These are phyloP conservation scores for Verticillium dahliae DNA, from an alignment of 2,329 filamentous ascomycete genomes.

Conservation along the genomic window DNA sequence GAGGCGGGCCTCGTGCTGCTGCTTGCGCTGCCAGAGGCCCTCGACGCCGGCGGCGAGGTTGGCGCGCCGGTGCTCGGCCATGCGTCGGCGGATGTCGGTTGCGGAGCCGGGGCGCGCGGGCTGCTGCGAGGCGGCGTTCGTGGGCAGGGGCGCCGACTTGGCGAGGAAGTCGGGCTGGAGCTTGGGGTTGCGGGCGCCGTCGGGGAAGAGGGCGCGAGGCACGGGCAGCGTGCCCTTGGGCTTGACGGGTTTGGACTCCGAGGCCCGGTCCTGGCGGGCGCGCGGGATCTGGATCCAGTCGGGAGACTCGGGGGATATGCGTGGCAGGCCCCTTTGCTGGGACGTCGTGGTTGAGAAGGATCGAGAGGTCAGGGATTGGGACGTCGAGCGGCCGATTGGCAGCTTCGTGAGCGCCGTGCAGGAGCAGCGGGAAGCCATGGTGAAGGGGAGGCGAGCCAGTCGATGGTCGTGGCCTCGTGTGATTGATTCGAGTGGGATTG, in stretches of 20 bases:
- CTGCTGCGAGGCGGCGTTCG: conserved; percentile 25
- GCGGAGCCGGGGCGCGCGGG: conserved; percentile 25
- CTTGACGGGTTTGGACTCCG: conserved; percentile 35
- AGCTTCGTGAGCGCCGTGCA: conserved; percentile 10
- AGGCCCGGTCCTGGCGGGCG: conserved; percentile 70
- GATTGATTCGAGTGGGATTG: not conserved
- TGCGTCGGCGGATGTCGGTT: conserved; percentile 60
- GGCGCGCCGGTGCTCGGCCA: conserved; percentile 65
- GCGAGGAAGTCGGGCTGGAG: conserved; percentile 53
- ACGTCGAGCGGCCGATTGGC: not conserved
- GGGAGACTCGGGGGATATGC: conserved; percentile 67
- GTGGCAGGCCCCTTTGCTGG: conserved; percentile 14
- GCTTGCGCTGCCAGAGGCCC: conserved; percentile 63
- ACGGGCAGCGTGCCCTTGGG: conserved; percentile 77
- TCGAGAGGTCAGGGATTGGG: conserved; percentile 12
- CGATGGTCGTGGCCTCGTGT: conserved; percentile 1
- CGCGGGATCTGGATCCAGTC: conserved; percentile 77
- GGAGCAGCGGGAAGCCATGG: conserved; percentile 11
- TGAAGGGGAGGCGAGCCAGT: conserved; percentile 1
- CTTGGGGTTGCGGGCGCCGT: conserved; percentile 52
- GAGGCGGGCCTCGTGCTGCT: conserved; percentile 28
- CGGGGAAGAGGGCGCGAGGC: conserved; percentile 72
- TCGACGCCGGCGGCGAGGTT: conserved; percentile 67
- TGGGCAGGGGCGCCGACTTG: conserved; percentile 50
- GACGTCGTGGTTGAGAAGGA: conserved; percentile 24